Base-by-base conservation (phyloP, 2,329 filamentous ascomycete genomes). In the Emergomyces pasteurianus region DNA sequence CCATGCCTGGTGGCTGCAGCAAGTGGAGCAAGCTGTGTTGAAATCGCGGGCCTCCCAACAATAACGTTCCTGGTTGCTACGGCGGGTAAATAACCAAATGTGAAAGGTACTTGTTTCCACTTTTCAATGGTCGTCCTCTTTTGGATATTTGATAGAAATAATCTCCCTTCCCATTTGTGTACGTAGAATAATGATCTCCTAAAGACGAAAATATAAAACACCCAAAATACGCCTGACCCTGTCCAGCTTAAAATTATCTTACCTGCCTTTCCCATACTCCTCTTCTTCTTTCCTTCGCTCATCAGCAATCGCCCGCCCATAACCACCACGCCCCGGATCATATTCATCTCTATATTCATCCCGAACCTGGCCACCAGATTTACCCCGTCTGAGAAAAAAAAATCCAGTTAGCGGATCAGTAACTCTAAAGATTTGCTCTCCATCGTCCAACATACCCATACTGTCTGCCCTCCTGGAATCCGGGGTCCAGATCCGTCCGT, bases 281-380 rank as follows among this genome's bases (percentile, higher is more conserved):
- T 84, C 82, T 67, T 83, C 81, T 64, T 83, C 81, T 67, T 75
- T 83, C 66, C 76, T 70, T 65, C 79, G 74, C 68, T 89, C 85
- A 36, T 85, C 82, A 66, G 86, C 84, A 62, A 91, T 80, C 61
- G 89, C 89, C 65, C 92, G 83, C 50, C 94, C 92, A 67, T 92
- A 85, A 12, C 94, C 94, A 67, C 94, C 94, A 67, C 94, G 83
- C 18, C 94, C 94, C 63, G 96, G 92, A 72, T 99, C 94, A 72
- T 87, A 99, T 77, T 99, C 94, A 74, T 96, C 90, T 53, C 94
- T 85, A 76, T 97, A 99, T 79, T 99, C 95, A 73, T 99, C 94
- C 66, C 94, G 86, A 64, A 99, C 94, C 77, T 99, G 94, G 4
- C 94, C 94, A 62, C 94, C 94, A 63, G 90, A 95, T 79, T 95